Percentiles rank a stretch among this genome's conserved stretches.
phyloP scores from a whole-genome alignment of 805 yeast species.

The Kazachstania martiniae region DNA sequence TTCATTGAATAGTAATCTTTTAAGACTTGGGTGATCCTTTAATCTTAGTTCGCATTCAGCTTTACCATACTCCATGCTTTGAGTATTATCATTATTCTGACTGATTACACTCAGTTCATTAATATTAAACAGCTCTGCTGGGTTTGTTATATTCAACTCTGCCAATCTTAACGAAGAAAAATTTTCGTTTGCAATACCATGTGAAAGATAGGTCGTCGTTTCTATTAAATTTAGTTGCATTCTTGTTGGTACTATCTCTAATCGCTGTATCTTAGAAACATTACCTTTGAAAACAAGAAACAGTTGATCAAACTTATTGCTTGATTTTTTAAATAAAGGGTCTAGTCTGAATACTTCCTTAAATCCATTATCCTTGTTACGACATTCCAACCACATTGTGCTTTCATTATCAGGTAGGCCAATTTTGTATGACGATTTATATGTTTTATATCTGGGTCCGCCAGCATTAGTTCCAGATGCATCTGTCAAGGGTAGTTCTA shows the following conservation, averaged over 20 bases:
- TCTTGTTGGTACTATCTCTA: conserved; percentile 8
- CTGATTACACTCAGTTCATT: conserved; percentile 1
- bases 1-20: conserved; percentile 19
- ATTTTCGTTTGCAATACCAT: conserved; percentile 23
- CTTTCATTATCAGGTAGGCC: conserved; percentile 13
- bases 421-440: conserved; percentile 12
- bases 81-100: neutral
- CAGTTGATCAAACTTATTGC: conserved; percentile 18
- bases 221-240: conserved; percentile 22
- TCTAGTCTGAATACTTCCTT: conserved; percentile 16
- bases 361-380: conserved; percentile 11
- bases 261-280: conserved; percentile 4
- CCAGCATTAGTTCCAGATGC: neutral
- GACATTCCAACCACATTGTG: conserved; percentile 18
- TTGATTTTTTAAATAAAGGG: conserved; percentile 15
- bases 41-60: conserved; percentile 17
- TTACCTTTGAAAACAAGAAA: conserved; percentile 6
- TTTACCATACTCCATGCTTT: conserved; percentile 1
- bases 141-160: conserved; percentile 5
- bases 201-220: conserved; percentile 20
- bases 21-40: conserved; percentile 14
- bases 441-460: neutral
- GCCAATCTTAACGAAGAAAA: conserved; percentile 19
- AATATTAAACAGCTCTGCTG: conserved; percentile 1
- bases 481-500: neutral